Evolutionary conservation across 2,329 filamentous ascomycete genomes (phyloP).

Genomic region (Hymenoscyphus scutula): DNA sequence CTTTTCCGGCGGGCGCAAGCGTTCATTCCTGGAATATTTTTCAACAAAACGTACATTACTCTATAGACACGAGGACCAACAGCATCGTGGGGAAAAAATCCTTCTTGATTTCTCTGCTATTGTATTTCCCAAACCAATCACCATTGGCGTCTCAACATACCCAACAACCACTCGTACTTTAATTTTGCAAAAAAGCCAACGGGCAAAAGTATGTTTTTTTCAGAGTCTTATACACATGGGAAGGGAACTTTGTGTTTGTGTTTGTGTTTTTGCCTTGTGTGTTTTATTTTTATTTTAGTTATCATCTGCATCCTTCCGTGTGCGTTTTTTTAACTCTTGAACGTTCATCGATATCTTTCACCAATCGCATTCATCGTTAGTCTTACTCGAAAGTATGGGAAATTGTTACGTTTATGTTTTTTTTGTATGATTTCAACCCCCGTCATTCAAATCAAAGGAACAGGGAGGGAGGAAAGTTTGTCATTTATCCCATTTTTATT

Average conservation of each 20-base stretch:
- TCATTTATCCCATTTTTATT: neutral
- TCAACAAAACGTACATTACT: neutral
- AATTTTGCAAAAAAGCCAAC: neutral
- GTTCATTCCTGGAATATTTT: neutral
- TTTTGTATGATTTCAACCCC: constrained; percentile 1
- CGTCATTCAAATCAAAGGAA: neutral
- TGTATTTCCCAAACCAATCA: neutral
- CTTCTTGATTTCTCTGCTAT: neutral
- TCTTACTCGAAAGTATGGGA: neutral
- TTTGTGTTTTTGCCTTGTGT: too few relatives aligned
- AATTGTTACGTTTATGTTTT: constrained; percentile 3
- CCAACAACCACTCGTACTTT: neutral
- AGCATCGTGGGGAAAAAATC: constrained; percentile 3
- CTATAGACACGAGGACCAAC: neutral
- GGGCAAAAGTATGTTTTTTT: neutral
- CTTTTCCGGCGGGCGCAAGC: neutral
- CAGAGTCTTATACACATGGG: constrained; percentile 1
- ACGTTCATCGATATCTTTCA: neutral
- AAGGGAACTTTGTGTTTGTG: neutral
- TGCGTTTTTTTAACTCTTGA: neutral
- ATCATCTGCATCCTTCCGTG: neutral
- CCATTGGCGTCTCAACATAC: neutral
- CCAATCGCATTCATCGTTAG: neutral
- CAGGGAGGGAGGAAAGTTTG: neutral
- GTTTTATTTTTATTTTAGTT: neutral